A percentile compares a stretch with the other conserved stretches of the same genome.
Evolutionary conservation across 2,329 filamentous ascomycete genomes (phyloP).

Genomic region (Bipolaris cookei): DNA sequence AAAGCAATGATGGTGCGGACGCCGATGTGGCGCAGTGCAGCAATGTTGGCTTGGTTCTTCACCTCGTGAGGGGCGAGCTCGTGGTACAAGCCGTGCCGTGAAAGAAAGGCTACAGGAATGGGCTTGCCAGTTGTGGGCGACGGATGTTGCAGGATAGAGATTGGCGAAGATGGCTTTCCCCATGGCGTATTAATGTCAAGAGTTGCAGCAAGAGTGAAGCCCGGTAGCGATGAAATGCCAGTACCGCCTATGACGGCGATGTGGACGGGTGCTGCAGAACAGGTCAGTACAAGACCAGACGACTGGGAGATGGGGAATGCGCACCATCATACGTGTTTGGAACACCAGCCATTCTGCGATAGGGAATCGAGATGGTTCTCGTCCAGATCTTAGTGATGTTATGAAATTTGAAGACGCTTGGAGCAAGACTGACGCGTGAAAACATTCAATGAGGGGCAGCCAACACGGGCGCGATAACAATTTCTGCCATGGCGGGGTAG

Average conservation of each 20-base stretch:
- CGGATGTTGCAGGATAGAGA: conserved; percentile 87
- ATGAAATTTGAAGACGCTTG: neutral
- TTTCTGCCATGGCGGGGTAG: conserved; percentile 32
- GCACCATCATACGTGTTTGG: conserved; percentile 43
- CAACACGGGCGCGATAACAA: conserved; percentile 21
- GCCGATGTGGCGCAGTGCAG: conserved; percentile 89
- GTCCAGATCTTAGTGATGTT: conserved; percentile 1
- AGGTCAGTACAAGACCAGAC: conserved; percentile 12
- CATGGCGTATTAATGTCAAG: conserved; percentile 83
- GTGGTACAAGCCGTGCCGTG: conserved; percentile 88
- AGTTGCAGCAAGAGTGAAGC: conserved; percentile 82
- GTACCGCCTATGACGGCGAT: conserved; percentile 72
- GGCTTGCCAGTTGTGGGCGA: conserved; percentile 69
- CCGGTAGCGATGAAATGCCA: conserved; percentile 83
- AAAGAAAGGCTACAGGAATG: conserved; percentile 83
- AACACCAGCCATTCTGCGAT: conserved; percentile 45
- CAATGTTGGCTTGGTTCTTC: conserved; percentile 93
- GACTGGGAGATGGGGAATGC: neutral
- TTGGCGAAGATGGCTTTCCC: conserved; percentile 78
- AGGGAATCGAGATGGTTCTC: conserved; percentile 31
- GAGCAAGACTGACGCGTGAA: conserved; percentile 14
- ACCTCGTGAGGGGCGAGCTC: conserved; percentile 92
- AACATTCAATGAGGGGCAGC: conserved; percentile 26
- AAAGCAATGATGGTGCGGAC: conserved; percentile 93
- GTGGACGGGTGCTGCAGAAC: conserved; percentile 52